These are phyloP conservation scores for Neocucurbitaria cava DNA, from an alignment of 2,329 filamentous ascomycete genomes.

Conservation along the genomic window DNA sequence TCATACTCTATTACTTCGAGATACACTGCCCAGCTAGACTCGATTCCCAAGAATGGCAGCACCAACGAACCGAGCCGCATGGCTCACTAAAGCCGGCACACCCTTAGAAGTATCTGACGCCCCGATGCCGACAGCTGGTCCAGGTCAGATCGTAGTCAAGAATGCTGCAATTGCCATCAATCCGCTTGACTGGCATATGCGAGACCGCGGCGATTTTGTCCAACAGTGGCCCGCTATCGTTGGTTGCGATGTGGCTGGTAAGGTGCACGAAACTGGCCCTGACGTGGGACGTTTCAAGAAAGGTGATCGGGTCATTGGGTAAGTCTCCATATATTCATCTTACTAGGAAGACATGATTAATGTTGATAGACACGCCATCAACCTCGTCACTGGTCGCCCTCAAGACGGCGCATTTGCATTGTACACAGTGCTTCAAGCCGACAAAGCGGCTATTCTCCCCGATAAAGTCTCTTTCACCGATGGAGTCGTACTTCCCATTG, in stretches of 20 bases:
- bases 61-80: constrained; percentile 30
- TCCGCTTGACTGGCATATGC: constrained; percentile 31
- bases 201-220: constrained; percentile 39
- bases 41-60: neutral
- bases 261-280: constrained; percentile 52
- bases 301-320: constrained; percentile 53
- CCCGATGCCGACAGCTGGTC: constrained; percentile 24
- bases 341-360: neutral
- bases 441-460: constrained; percentile 50
- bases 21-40: neutral
- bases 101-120: constrained; percentile 28
- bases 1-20: neutral
- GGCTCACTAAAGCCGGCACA: constrained; percentile 22
- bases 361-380: constrained; percentile 25
- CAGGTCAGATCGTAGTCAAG: constrained; percentile 34
- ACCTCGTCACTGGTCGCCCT: constrained; percentile 22
- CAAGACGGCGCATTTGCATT: constrained; percentile 36
- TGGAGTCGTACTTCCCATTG: constrained; percentile 51
- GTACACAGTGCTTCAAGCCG: constrained; percentile 44
- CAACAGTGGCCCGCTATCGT: constrained; percentile 37
- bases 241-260: constrained; percentile 53
- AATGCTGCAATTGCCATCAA: constrained; percentile 39
- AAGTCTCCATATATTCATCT: neutral
- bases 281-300: constrained; percentile 50
- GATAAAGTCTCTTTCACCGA: constrained; percentile 48